Evolutionary conservation across 805 yeast species (phyloP), one percentile per base, ranked within the genome.

Genomic region (Zygoascus ofunaensis): DNA sequence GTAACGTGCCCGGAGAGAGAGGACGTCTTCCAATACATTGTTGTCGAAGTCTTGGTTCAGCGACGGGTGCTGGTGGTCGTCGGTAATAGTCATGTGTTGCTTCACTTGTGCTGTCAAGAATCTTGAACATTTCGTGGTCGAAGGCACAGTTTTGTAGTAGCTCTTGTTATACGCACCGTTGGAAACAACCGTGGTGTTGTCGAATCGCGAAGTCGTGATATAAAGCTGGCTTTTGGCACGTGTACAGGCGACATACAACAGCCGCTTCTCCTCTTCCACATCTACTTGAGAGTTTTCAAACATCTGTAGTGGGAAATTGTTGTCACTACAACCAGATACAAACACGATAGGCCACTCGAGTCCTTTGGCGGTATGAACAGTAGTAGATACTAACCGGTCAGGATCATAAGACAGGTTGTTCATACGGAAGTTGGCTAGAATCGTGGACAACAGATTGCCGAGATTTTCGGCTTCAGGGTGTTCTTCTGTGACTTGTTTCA

Each of bases 261-360:
- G 39, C 18, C 56, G 41, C 18, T 45, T 41, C 43, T 57, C 58
- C 20, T 51, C 55, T 2, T 48, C 51, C 15, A 43, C 30, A 1
- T 42, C 41, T 4, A 33, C 36, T n/a, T 39, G 34, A 22, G 32
- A 7, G 22, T 32, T 20, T 38, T 32, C 40, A 37, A 19, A 41
- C 17, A 37, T 17, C 21, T 37, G 41, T 8, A 37, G 10, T 2
- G 57, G 43, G 49, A 58, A 18, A 32, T 37, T 40, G 7, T 39
- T 19, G 18, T 49, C 47, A 15, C 21, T 17, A 20, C 34, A 48
- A 22, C 42, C 44, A 12, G 52, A 37, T 5, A 51, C 39, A 57
- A 87, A 85, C 0, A 90, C 97, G 10, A 83, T 76, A 0, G 94
- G 89, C 97, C 97, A 90, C 60, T 90, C 97, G 1, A 89, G 68